Evolutionary conservation across 1,284 basidiomycete species (phyloP), one percentile per base, ranked within the genome.

Genomic region (Tylopilus sp.): DNA sequence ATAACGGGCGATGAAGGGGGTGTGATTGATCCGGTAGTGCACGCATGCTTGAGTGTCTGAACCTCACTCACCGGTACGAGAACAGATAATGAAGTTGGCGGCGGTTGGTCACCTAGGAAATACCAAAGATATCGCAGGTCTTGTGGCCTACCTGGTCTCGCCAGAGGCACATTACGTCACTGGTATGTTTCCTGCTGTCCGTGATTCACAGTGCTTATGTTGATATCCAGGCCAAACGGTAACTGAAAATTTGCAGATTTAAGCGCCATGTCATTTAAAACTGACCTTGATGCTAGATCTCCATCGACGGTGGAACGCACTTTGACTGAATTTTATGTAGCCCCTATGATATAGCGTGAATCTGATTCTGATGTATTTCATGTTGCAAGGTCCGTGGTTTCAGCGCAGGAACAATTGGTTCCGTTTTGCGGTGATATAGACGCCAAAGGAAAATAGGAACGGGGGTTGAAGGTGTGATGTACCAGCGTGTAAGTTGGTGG

Each of bases 121-220:
- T 16, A 59, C 80, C 19, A 65, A 75, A 2, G 83, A 81, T 51
- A 60, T 84, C 18, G 81, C 81, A 2, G 69, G 56, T 16, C 64
- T 81, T 1, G 81, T 81, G 22, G 74, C 79, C 13, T 84, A 78
- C 65, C 62, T 83, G 22, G 81, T 72, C 6, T 78, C 79, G 2
- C 76, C 76, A 2, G 79, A 73, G 41, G 73, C 82, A n/a, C 75
- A 72, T 63, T 77, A 79, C 49, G 58, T 83, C 52, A 83, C 81
- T 22, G 82, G 82, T 80, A 64, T 52, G 69, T 58, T 5, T 32
- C 32, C 13, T 39, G 22, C 38, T 52, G 16, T 51, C 7, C 33
- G 33, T 9, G 10, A 6, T 36, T 60, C 39, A 36, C 24, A 2
- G 32, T 10, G 18, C 56, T 72, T 29, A 59, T 39, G 24, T 26